Evolutionary conservation across 2,329 filamentous ascomycete genomes (phyloP).

Genomic region (Gremmenia infestans): DNA sequence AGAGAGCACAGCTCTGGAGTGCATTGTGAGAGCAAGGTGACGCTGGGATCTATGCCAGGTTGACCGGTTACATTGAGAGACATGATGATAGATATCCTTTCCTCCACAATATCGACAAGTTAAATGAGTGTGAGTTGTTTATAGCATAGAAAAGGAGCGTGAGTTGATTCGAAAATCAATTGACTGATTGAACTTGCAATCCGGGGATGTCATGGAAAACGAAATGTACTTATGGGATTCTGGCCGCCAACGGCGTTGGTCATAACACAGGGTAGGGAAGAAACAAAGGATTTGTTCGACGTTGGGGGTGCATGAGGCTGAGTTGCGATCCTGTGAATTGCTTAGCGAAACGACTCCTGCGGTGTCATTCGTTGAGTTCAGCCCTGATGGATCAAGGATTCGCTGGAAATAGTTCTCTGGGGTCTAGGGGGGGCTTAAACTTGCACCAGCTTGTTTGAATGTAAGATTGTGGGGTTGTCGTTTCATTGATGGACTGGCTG

Average conservation of each 20-base stretch:
- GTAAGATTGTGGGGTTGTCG: not conserved
- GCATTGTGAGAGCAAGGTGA: slow-evolving; percentile 11
- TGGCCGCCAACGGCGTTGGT: not conserved
- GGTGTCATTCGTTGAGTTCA: not conserved
- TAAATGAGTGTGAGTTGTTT: not conserved
- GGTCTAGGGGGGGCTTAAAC: not conserved
- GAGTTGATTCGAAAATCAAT: not conserved
- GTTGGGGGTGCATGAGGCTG: not conserved
- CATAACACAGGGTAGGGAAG: not conserved
- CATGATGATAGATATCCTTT: slow-evolving; percentile 1
- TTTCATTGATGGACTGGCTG: not conserved
- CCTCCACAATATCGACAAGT: not conserved
- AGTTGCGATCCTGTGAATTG: not conserved
- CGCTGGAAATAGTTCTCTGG: not conserved
- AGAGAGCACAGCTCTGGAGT: slow-evolving; percentile 13
- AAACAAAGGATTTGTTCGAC: not conserved
- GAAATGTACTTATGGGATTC: not conserved
- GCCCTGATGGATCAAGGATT: not conserved
- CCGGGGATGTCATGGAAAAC: not conserved
- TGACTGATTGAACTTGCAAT: not conserved
- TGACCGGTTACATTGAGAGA: slow-evolving; percentile 1
- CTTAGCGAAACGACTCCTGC: not conserved
- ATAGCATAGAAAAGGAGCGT: not conserved
- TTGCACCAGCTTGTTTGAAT: not conserved
- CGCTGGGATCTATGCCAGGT: slow-evolving; percentile 9